Percentiles rank a stretch among this genome's conserved stretches.
phyloP scores from a whole-genome alignment of 768 basidiomycete genomes.

The Nevesoporus exiguus region DNA sequence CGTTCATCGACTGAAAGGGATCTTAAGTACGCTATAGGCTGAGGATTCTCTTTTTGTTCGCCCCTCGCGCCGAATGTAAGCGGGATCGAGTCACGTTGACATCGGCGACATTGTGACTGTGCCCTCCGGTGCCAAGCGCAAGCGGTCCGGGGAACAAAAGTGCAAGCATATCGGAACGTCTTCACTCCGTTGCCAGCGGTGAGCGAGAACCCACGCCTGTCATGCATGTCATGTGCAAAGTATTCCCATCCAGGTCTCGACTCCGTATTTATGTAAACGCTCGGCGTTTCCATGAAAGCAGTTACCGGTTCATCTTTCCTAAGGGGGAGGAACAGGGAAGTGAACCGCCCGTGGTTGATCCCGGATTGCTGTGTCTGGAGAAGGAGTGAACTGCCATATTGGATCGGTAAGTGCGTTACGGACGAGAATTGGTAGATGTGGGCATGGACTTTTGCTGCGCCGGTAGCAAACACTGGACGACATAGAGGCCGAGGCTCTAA shows the following conservation, averaged over 20 bases:
- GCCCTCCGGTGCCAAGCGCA: neutral
- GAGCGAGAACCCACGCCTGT: neutral
- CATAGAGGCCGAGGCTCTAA: neutral
- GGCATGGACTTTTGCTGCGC: neutral
- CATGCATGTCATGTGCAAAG: neutral
- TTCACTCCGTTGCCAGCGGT: neutral
- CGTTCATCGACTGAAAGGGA: neutral
- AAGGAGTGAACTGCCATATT: neutral
- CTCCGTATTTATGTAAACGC: neutral
- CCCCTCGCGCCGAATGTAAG: neutral
- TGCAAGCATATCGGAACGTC: neutral
- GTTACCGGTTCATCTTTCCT: neutral
- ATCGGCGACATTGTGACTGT: neutral
- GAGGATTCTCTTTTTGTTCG: neutral
- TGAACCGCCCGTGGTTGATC: no score
- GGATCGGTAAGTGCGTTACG: neutral
- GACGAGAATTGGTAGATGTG: neutral
- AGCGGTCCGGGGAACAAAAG: neutral
- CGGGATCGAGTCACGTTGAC: neutral
- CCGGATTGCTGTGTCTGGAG: neutral
- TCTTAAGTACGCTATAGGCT: neutral
- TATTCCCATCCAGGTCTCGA: neutral
- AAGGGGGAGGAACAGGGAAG: no score
- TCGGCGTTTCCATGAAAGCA: neutral
- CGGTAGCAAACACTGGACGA: neutral